Percentiles rank a stretch among this genome's conserved stretches.
phyloP scores from a whole-genome alignment of 208 protist species.

The Spongospora subterranea region DNA sequence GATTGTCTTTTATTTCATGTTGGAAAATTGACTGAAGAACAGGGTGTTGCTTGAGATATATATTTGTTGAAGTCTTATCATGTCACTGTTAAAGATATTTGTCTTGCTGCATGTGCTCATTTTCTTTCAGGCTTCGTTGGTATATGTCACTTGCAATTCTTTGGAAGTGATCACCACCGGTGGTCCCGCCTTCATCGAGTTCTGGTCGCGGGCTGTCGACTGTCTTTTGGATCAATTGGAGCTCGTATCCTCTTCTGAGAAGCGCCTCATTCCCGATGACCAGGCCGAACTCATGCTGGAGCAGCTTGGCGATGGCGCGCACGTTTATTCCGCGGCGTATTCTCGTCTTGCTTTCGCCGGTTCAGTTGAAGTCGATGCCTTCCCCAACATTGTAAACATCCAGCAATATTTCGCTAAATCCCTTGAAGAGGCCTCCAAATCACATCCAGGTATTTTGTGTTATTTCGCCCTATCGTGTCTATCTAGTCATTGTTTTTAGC shows the following conservation, averaged over 20 bases:
- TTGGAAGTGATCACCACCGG: not conserved
- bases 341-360: constrained; percentile 14
- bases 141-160: not conserved
- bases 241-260: not conserved
- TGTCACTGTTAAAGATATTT: not conserved
- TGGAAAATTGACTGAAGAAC: too few species aligned
- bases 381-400: not conserved
- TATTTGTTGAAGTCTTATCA: not conserved
- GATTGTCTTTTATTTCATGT: too few species aligned
- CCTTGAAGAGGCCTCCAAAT: not conserved
- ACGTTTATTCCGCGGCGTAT: not conserved
- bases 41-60: too few species aligned
- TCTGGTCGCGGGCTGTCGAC: not conserved
- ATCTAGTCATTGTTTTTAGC: too few species aligned
- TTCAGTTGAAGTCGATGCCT: not conserved
- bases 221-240: not conserved
- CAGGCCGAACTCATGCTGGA: not conserved
- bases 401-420: not conserved
- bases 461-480: too few species aligned
- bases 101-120: not conserved
- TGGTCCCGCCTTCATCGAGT: not conserved
- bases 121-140: not conserved
- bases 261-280: not conserved
- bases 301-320: not conserved
- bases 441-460: not conserved